phyloP scores from a whole-genome alignment of 179 eudicot species.

The Amaranthus tricolor region DNA sequence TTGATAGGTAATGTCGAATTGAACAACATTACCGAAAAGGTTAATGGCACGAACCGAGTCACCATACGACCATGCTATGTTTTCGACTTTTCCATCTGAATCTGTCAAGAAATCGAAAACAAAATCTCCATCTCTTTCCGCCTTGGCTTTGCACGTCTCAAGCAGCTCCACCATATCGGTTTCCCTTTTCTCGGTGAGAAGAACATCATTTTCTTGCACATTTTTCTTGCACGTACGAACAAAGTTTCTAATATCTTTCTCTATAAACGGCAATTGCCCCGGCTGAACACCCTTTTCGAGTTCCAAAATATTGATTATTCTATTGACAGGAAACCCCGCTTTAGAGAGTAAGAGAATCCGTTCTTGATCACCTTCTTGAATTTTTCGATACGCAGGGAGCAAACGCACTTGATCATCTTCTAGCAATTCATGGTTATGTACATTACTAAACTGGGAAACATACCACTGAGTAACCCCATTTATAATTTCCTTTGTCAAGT shows the following conservation, averaged over 20 bases:
- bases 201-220: slow-evolving; percentile 20
- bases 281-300: slow-evolving; percentile 64
- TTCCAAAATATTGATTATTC: slow-evolving; percentile 65
- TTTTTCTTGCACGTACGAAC: slow-evolving; percentile 56
- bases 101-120: slow-evolving; percentile 24
- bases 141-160: slow-evolving; percentile 29
- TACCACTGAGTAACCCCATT: slow-evolving; percentile 63
- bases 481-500: slow-evolving; percentile 56
- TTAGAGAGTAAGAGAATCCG: slow-evolving; percentile 67
- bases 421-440: slow-evolving; percentile 75
- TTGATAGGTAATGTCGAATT: slow-evolving; percentile 56
- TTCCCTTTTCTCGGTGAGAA: slow-evolving; percentile 25
- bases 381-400: slow-evolving; percentile 77
- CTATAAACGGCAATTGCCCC: slow-evolving; percentile 68
- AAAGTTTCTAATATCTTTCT: slow-evolving; percentile 77
- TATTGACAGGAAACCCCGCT: slow-evolving; percentile 78
- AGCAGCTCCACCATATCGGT: slow-evolving; percentile 24
- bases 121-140: slow-evolving; percentile 27
- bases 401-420: slow-evolving; percentile 81
- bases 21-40: slow-evolving; percentile 57
- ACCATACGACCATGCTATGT: slow-evolving; percentile 31
- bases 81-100: slow-evolving; percentile 26
- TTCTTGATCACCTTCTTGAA: slow-evolving; percentile 69
- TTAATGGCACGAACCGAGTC: slow-evolving; percentile 38
- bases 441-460: slow-evolving; percentile 71